These are phyloP conservation scores for Acorus gramineus DNA, from an alignment of 106 monocot genomes.

Conservation along the genomic window DNA sequence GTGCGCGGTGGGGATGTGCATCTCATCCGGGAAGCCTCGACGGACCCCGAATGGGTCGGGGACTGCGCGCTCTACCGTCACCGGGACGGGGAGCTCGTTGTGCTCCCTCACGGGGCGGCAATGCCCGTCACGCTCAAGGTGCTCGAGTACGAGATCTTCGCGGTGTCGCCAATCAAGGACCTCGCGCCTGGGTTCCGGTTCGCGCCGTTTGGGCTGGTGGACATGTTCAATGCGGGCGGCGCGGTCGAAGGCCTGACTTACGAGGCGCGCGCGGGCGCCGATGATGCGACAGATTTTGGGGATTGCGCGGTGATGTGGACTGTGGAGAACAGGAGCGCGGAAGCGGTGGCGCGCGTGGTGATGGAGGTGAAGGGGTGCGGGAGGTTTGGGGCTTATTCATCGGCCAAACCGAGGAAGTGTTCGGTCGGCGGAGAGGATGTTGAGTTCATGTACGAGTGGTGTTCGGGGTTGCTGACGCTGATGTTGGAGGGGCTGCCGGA, in stretches of 20 bases:
- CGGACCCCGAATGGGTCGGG: constrained; percentile 58
- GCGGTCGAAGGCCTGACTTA: constrained; percentile 68
- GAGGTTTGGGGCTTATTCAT: constrained; percentile 63
- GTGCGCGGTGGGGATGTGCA: constrained; percentile 57
- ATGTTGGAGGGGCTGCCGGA: constrained; percentile 52
- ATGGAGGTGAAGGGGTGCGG: constrained; percentile 91
- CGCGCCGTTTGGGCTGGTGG: constrained; percentile 66
- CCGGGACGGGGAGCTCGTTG: constrained; percentile 17
- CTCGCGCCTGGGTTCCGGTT: constrained; percentile 53
- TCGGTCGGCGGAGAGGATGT: constrained; percentile 26
- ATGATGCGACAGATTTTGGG: constrained; percentile 5
- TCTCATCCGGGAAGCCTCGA: constrained; percentile 60
- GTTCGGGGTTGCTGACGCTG: constrained; percentile 44
- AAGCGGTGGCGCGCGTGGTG: constrained; percentile 21
- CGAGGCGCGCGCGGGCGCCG: constrained; percentile 17
- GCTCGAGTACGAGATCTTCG: constrained; percentile 64
- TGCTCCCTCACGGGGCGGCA: constrained; percentile 32
- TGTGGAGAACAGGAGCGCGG: constrained; percentile 1
- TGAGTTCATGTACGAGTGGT: constrained; percentile 48
- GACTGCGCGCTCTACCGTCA: constrained; percentile 54
- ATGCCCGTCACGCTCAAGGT: constrained; percentile 64
- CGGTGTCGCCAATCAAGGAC: constrained; percentile 70
- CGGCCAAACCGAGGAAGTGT: constrained; percentile 51
- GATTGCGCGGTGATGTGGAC: not conserved
- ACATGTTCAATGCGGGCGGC: constrained; percentile 89